Evolutionary conservation across 2,329 filamentous ascomycete genomes (phyloP), one percentile per base, ranked within the genome.

Genomic region (Xylaria arbuscula): DNA sequence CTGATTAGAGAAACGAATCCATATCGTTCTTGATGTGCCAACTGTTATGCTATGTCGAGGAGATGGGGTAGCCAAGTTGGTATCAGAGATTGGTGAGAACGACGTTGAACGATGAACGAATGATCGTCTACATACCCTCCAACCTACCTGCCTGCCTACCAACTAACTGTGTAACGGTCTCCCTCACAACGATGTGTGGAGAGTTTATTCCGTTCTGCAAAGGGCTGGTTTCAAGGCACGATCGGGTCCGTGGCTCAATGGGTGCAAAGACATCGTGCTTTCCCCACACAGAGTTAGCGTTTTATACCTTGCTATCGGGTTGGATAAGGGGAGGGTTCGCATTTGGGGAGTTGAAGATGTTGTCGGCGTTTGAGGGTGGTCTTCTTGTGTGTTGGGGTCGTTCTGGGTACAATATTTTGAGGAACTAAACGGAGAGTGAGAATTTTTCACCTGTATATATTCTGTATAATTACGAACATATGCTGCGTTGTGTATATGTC

Each of bases 31-130:
- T 40, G 17, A 58, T 34, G 22, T 62, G 34, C 54, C 62, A 62
- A 58, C 58, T 48, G 15, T 62, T 48, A 28, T 28, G 51, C 22
- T 38, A 48, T 62, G 53, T 57, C 28, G 28, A 68, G 55, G 53
- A 63, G 50, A 54, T 55, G 19, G 48, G 54, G 40, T 34, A 13
- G 19, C 24, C 11, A 47, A 45, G 40, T 34, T 47, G 55, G 53
- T 40, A 13, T 59, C 40, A 54, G 17, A 5, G 54, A 9, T 47
- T 34, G 45, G 22, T 3, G 48, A 50, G 24, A 45, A 64, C 68
- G 68, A 67, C 53, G 42, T 62, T 65, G 53, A 59, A 67, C 48
- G 60, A 67, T 64, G 51, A 62, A 70, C 64, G 64, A 67, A 54
- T 47, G 38, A 42, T 67, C 61, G 51, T 67, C 53, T 64, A 54